These are phyloP conservation scores for Pelargonium fulgidum DNA, from an alignment of 441 rosid genomes.

Conservation along the genomic window DNA sequence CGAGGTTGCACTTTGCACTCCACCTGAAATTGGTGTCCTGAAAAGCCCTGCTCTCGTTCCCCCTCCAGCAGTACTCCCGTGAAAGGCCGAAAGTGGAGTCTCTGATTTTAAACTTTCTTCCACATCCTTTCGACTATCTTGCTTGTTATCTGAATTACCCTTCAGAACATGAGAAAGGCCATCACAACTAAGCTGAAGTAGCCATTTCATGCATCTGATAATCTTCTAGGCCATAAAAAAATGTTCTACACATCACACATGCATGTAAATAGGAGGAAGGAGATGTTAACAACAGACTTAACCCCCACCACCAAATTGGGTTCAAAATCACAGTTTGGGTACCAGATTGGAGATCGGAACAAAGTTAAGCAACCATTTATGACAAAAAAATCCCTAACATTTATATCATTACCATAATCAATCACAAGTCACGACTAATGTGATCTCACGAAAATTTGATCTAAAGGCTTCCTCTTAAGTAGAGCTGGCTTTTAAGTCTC, in stretches of 20 bases:
- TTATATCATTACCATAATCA: too few relatives aligned
- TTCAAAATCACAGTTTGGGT: too few relatives aligned
- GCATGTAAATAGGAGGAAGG: too few relatives aligned
- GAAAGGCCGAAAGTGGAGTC: conserved; percentile 35
- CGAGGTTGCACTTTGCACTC: conserved; percentile 97
- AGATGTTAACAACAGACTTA: conserved; percentile 8
- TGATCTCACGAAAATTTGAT: too few relatives aligned
- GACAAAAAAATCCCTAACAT: too few relatives aligned
- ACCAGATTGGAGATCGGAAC: too few relatives aligned
- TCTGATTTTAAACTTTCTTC: conserved; percentile 42
- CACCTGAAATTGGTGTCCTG: conserved; percentile 97
- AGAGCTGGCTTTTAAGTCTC: too few relatives aligned
- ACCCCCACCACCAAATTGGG: conserved; percentile 19
- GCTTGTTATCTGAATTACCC: conserved; percentile 39
- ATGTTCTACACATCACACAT: conserved; percentile 19
- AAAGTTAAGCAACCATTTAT: too few relatives aligned
- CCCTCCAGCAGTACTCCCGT: conserved; percentile 50
- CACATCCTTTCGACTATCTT: conserved; percentile 31
- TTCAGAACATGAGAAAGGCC: conserved; percentile 40
- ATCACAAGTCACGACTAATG: too few relatives aligned
- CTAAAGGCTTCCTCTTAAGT: too few relatives aligned
- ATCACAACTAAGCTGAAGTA: conserved; percentile 31
- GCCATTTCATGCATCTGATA: conserved; percentile 25
- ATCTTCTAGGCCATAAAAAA: conserved; percentile 20
- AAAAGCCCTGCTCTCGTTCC: conserved; percentile 87